Conservation (phyloP, 148 eudicot genomes). For the Vaccinium darrowii region DNA sequence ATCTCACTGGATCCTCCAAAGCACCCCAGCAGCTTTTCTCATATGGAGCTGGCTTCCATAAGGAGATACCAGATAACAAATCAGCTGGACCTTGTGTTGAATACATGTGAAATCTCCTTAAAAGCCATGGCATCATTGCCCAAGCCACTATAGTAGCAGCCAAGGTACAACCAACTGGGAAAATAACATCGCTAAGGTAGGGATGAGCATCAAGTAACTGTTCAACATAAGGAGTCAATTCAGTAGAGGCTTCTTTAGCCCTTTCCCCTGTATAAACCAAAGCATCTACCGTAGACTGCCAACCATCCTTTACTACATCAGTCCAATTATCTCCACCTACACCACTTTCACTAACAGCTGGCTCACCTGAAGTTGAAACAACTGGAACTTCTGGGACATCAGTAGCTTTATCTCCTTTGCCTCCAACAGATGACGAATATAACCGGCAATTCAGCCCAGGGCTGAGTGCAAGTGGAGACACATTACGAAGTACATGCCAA, state of each 20-base stretch:
- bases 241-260: conserved; percentile 60
- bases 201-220: conserved; percentile 70
- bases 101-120: conserved; percentile 69
- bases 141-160: conserved; percentile 67
- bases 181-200: conserved; percentile 68
- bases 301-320: conserved; percentile 54
- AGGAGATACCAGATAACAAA: conserved; percentile 42
- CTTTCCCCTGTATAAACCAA: conserved; percentile 44
- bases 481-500: conserved; percentile 21
- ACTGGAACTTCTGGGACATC: conserved; percentile 26
- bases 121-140: conserved; percentile 71
- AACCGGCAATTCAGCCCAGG: conserved; percentile 32
- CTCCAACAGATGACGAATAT: conserved; percentile 46
- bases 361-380: conserved; percentile 32
- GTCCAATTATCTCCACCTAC: conserved; percentile 50
- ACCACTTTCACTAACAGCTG: conserved; percentile 18
- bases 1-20: conserved; percentile 76
- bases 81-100: conserved; percentile 62
- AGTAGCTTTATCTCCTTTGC: conserved; percentile 38
- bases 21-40: conserved; percentile 95
- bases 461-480: conserved; percentile 31
- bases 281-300: conserved; percentile 55
- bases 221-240: conserved; percentile 60
- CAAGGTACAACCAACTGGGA: conserved; percentile 70
- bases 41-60: conserved; percentile 67